Evolutionary conservation across 2,329 filamentous ascomycete genomes (phyloP), one percentile per base, ranked within the genome.

Genomic region (Bipolaris gigantea): DNA sequence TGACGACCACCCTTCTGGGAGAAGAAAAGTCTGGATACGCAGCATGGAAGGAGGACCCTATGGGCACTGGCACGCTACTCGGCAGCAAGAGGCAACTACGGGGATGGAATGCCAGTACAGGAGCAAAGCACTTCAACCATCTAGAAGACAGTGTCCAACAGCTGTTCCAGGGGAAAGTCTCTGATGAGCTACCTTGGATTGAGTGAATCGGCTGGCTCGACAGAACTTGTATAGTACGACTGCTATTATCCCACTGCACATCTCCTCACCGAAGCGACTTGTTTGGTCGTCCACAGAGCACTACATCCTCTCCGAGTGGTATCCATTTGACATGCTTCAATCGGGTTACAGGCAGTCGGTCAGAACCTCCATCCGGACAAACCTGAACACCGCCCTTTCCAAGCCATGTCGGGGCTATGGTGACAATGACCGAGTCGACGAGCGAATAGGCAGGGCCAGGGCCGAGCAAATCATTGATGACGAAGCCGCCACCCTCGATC

Each of bases 321-420:
- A 85, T 81, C 91, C 91, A 96, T 54, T 77, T 81, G 10, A 90
- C 85, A 50, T 87, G 79, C 41, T 76, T 79, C 42, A 95, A 79
- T 61, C 86, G 85, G 15, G 87, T 84, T 1, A 85, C 86, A 6
- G 88, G 80, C 43, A 83, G 40, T 35, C 61, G 66, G 41, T 75
- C 80, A 2, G 73, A 65, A 36, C 80, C 81, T 32, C 84, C 80
- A 18, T 84, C 79, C 2, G 92, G 93, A 42, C 85, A 87, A 2
- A 96, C 90, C 10, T 86, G 81, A 9, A 97, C 89, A 7, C 91
- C 91, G 2, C 89, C 90, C 55, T 83, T 81, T 1, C 93, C 93
- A n/a, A 97, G 80, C 84, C 91, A 97, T 0, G 86, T 90, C 8
- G 93, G 93, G 3, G 93, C 92, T 66, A 97, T 86, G 0, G 93